A percentile compares a stretch with the other conserved stretches of the same genome.
Evolutionary conservation across 2,329 filamentous ascomycete genomes (phyloP).

Genomic region (Alternaria rosae): DNA sequence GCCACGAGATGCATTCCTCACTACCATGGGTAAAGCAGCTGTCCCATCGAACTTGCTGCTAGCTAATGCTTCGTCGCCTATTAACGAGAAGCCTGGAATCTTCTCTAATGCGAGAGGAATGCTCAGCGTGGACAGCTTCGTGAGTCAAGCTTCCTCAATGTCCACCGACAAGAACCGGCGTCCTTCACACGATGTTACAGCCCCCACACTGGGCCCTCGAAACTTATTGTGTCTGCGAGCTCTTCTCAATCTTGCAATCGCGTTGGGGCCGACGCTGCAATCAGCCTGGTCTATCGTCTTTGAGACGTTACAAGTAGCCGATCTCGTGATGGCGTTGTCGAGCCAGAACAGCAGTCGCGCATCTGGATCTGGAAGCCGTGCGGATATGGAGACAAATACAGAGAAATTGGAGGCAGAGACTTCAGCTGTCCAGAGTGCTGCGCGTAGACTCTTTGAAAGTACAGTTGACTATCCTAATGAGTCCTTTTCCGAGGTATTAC

Average conservation of each 20-base stretch:
- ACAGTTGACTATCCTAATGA: constrained; percentile 88
- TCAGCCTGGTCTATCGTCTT: constrained; percentile 89
- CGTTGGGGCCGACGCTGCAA: constrained; percentile 85
- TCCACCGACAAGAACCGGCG: constrained; percentile 66
- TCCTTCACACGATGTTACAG: constrained; percentile 59
- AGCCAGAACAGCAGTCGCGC: constrained; percentile 31
- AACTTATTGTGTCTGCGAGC: constrained; percentile 91
- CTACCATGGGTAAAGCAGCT: constrained; percentile 90
- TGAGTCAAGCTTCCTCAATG: constrained; percentile 63
- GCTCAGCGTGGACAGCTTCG: constrained; percentile 75
- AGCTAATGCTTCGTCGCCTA: constrained; percentile 47
- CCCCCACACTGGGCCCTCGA: constrained; percentile 75
- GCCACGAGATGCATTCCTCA: constrained; percentile 91
- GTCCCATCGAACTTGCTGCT: constrained; percentile 77
- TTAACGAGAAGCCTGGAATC: constrained; percentile 64
- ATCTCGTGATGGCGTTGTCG: constrained; percentile 75
- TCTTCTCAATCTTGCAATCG: constrained; percentile 93
- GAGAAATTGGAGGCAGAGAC: constrained; percentile 74
- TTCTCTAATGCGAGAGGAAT: constrained; percentile 75
- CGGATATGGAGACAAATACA: constrained; percentile 32
- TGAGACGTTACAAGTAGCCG: constrained; percentile 90
- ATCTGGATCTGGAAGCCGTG: constrained; percentile 22
- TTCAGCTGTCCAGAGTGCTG: constrained; percentile 86
- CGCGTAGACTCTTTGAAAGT: constrained; percentile 86
- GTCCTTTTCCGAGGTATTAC: constrained; percentile 78